These are phyloP conservation scores for California macrophylla DNA, from an alignment of 441 rosid species.

Conservation along the genomic window DNA sequence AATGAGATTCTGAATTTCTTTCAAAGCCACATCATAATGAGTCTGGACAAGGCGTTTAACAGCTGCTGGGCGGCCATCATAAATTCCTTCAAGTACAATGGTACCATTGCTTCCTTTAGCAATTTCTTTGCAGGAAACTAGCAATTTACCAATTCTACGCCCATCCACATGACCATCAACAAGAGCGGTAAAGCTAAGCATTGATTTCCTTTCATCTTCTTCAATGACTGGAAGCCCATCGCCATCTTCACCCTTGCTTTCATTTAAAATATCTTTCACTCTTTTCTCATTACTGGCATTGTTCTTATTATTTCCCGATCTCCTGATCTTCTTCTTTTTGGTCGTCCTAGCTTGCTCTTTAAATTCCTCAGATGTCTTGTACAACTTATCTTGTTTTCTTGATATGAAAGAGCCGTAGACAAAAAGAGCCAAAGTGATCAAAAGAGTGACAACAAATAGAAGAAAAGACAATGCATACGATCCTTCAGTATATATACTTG, in stretches of 20 bases:
- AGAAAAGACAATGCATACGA: conserved; percentile 21
- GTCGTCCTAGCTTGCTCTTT: conserved; percentile 29
- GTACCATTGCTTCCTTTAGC: conserved; percentile 87
- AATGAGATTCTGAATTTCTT: conserved; percentile 76
- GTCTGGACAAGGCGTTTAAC: conserved; percentile 79
- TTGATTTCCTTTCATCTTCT: conserved; percentile 32
- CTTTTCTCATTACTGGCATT: conserved; percentile 30
- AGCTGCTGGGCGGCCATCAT: conserved; percentile 71
- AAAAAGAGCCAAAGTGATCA: conserved; percentile 31
- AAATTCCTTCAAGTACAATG: conserved; percentile 66
- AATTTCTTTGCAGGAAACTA: conserved; percentile 57
- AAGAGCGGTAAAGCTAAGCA: conserved; percentile 25
- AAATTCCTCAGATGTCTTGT: conserved; percentile 31
- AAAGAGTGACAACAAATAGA: conserved; percentile 21
- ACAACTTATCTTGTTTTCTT: conserved; percentile 28
- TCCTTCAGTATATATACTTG: conserved; percentile 17
- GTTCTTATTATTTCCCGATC: conserved; percentile 39
- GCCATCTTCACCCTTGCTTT: conserved; percentile 20
- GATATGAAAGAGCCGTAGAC: conserved; percentile 14
- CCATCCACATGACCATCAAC: conserved; percentile 34
- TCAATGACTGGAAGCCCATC: conserved; percentile 23
- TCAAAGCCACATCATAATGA: conserved; percentile 77
- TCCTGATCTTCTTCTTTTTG: conserved; percentile 57
- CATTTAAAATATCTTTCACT: conserved; percentile 21
- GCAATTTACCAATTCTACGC: conserved; percentile 61